These are phyloP conservation scores for Mentha longifolia DNA, from an alignment of 257 asterid species.

Conservation along the genomic window DNA sequence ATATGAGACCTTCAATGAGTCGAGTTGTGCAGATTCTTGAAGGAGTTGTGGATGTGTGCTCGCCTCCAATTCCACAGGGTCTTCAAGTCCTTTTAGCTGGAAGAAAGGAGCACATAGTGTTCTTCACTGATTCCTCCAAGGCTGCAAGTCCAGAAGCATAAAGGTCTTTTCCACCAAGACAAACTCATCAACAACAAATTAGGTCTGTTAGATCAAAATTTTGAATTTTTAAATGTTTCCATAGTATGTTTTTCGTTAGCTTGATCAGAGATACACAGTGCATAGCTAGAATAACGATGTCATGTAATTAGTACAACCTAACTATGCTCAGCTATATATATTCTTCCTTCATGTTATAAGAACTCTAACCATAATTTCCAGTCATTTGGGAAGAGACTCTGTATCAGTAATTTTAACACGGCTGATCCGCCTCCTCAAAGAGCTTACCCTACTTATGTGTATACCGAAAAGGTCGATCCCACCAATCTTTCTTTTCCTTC, in stretches of 20 bases:
- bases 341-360: constrained; percentile 16
- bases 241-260: background rate
- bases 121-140: constrained; percentile 66
- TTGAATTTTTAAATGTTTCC: background rate
- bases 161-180: constrained; percentile 39
- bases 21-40: constrained; percentile 51
- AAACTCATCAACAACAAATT: constrained; percentile 17
- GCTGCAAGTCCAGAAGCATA: constrained; percentile 28
- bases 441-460: constrained; percentile 62
- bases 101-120: constrained; percentile 48
- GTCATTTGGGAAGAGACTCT: constrained; percentile 33
- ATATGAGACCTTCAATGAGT: constrained; percentile 48
- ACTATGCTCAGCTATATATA: background rate
- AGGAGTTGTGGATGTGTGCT: constrained; percentile 45
- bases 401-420: constrained; percentile 60
- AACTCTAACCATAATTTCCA: background rate
- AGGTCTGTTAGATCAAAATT: constrained; percentile 16
- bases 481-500: constrained; percentile 50
- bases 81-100: constrained; percentile 47
- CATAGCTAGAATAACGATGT: background rate
- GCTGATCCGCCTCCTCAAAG: constrained; percentile 58
- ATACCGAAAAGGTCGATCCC: constrained; percentile 41
- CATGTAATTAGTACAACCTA: background rate
- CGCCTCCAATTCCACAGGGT: constrained; percentile 49
- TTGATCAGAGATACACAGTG: background rate